Conservation (phyloP, 192 early-diverging fungal genomes). For the Geranomyces michiganensis region DNA sequence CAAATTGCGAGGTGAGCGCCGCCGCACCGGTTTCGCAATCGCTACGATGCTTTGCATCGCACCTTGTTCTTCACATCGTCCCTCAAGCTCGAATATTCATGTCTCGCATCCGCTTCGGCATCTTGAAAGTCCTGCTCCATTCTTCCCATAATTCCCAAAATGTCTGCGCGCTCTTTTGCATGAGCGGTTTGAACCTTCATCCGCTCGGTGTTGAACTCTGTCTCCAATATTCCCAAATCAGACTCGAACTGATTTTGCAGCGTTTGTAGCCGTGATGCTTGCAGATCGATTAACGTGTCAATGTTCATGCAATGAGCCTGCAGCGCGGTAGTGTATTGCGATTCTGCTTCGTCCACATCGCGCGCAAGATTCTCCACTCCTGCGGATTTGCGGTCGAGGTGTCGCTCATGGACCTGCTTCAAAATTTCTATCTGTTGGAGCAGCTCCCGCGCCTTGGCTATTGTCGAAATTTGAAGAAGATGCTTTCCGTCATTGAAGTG, state of each 20-base stretch:
- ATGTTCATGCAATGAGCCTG: constrained; percentile 61
- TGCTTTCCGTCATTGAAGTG: too few species aligned
- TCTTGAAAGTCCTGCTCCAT: constrained; percentile 62
- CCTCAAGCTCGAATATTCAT: constrained; percentile 60
- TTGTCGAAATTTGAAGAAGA: background rate
- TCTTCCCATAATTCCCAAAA: constrained; percentile 59
- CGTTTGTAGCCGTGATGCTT: constrained; percentile 49
- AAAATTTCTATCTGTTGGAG: constrained; percentile 45
- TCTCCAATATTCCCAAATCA: constrained; percentile 53
- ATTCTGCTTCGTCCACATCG: constrained; percentile 55
- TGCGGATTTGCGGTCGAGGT: constrained; percentile 53
- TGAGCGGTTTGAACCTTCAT: constrained; percentile 50
- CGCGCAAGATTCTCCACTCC: constrained; percentile 43
- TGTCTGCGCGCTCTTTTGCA: constrained; percentile 54
- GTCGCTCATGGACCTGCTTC: constrained; percentile 53
- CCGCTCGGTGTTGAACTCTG: constrained; percentile 61
- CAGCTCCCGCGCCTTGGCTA: constrained; percentile 55
- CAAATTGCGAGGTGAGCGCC: background rate
- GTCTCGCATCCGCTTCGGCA: constrained; percentile 63
- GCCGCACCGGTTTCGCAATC: too few species aligned
- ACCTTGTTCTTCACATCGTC: constrained; percentile 70
- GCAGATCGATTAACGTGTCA: constrained; percentile 59
- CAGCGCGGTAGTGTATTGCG: constrained; percentile 57
- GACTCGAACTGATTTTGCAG: constrained; percentile 50
- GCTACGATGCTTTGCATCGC: background rate